Base-by-base conservation (phyloP, 2,329 filamentous ascomycete species). In the Madurella mycetomatis region DNA sequence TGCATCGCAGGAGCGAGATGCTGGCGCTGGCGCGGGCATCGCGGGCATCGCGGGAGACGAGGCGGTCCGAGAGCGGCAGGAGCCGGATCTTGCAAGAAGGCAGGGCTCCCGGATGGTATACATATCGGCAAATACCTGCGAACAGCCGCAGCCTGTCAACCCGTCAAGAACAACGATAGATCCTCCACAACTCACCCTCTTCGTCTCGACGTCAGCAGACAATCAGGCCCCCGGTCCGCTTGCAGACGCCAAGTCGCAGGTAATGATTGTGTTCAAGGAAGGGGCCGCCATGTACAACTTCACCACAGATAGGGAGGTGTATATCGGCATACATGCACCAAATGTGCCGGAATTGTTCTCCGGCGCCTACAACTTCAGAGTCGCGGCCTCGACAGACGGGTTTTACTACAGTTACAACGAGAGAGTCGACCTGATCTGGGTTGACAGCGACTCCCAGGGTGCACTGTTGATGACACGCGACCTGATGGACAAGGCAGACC, bases 51-150 rank as follows among this genome's bases (percentile, higher is more conserved):
- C 31, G 30, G 58, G 61, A 41, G 55, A 52, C 13, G 61, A 55
- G 3, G 56, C 56, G 9, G 61, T 63, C n/a, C 64, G 54, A 31
- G 47, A 53, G 16, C 44, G 51, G n/a, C 42, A 40, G 7, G 53
- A 56, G 15, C 42, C 47, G 4, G 17, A 11, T 4, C 37, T 57
- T 41, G 39, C 37, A 8, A 59, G 52, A 46, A 61, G 64, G 54
- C 59, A 65, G 49, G 59, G 70, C 19, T 69, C 70, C 15, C 76
- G 71, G 41, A 81, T 72, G 1, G 75, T 97, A 2, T 96, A 87
- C 69, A 79, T 99, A 51, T 91, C 91, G 2, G 84, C 91, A 42
- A 97, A 91, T 61, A 92, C 89, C 1, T 99, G 94, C 70, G 71
- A 82, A 25, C 90, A 95, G 64, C 94, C 92, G 12, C 67, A 71